Evolutionary conservation across 257 asterid species (phyloP).

Genomic region (Plantago ovata): DNA sequence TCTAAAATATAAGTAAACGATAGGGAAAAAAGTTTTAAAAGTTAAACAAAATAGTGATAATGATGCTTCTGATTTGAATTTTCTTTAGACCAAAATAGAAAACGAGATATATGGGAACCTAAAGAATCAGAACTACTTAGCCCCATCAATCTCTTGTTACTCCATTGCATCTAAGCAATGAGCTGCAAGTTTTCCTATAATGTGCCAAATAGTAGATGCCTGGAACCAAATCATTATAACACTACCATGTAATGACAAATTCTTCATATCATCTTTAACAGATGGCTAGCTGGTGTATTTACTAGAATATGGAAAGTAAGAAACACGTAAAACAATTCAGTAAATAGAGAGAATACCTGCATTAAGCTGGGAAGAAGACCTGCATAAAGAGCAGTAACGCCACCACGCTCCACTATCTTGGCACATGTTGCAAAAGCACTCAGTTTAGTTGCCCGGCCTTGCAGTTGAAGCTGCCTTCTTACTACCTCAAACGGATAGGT

Average conservation of each 20-base stretch:
- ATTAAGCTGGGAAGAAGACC: conserved; percentile 87
- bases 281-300: neutral
- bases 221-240: too few relatives aligned
- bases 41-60: too few relatives aligned
- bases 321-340: conserved; percentile 2
- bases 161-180: too few relatives aligned
- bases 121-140: too few relatives aligned
- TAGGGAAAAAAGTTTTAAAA: too few relatives aligned
- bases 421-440: conserved; percentile 62
- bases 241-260: neutral
- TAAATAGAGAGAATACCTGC: conserved; percentile 50
- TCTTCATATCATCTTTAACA: neutral
- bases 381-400: conserved; percentile 87
- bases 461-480: conserved; percentile 91
- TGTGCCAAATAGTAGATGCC: too few relatives aligned
- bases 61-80: too few relatives aligned
- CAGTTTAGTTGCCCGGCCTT: conserved; percentile 68
- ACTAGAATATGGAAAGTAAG: neutral
- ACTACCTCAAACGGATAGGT: conserved; percentile 95
- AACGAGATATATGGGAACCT: too few relatives aligned
- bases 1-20: too few relatives aligned
- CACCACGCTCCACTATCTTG: conserved; percentile 79
- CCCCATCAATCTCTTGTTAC: too few relatives aligned
- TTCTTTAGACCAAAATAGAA: too few relatives aligned
- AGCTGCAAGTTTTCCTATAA: too few relatives aligned